Conservation (phyloP, 73 alveolate genomes). For the Effrenium voratum region DNA sequence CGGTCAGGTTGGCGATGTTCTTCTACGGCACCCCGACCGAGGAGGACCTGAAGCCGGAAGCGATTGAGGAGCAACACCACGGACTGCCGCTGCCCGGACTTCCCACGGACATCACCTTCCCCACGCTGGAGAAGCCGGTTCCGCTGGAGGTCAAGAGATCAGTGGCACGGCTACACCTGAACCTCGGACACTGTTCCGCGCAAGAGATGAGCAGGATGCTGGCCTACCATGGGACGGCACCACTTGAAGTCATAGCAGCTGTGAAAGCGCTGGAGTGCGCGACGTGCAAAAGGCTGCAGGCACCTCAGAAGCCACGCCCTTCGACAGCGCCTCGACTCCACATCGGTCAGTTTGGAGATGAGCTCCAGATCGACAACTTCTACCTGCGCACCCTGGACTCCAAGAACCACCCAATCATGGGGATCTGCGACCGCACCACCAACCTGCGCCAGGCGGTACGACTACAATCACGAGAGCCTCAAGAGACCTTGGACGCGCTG, state of each 20-base stretch:
- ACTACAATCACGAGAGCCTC: background rate
- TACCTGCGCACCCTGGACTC: background rate
- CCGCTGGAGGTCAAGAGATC: background rate
- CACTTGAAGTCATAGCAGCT: background rate
- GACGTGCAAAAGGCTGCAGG: background rate
- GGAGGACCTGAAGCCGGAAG: background rate
- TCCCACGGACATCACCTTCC: background rate
- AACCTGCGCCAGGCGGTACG: background rate
- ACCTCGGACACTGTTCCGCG: background rate
- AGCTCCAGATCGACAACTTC: background rate
- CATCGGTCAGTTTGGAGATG: conserved; percentile 7
- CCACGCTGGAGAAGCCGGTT: background rate
- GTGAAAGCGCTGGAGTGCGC: background rate
- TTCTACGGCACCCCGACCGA: background rate
- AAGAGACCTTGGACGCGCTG: background rate
- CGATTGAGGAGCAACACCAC: background rate
- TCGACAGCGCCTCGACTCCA: background rate
- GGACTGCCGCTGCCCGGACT: background rate
- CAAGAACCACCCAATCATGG: background rate
- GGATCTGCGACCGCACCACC: background rate
- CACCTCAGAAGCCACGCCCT: background rate
- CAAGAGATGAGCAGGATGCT: background rate
- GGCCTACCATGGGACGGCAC: background rate
- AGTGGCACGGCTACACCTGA: background rate
- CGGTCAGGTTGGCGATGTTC: conserved; percentile 6